Conservation (phyloP, 1,139 yeast species). For the Arxiozyma telluris region DNA sequence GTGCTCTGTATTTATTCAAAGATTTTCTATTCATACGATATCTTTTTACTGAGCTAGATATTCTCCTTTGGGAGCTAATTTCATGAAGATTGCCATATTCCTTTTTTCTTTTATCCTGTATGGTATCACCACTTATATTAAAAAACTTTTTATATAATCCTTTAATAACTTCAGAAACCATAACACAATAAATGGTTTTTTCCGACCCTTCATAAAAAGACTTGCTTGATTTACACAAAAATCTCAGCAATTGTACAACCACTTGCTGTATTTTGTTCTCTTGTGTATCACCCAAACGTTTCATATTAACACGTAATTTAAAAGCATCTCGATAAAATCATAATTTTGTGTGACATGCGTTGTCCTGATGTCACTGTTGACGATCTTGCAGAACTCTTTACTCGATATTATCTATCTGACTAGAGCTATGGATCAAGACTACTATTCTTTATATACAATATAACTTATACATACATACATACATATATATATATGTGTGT, state of each 20-base stretch:
- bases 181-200: neutral
- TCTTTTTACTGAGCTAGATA: neutral
- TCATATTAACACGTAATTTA: no score
- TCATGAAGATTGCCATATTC: constrained; percentile 3
- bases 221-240: no score
- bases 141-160: neutral
- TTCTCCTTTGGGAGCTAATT: neutral
- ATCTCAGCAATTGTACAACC: neutral
- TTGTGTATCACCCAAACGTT: neutral
- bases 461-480: no score
- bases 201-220: neutral
- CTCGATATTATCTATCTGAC: no score
- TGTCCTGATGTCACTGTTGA: neutral
- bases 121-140: neutral
- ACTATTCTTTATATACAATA: no score
- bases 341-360: neutral
- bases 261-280: no score
- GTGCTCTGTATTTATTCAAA: neutral
- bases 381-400: neutral
- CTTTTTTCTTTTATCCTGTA: neutral
- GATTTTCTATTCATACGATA: neutral
- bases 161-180: neutral
- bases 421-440: no score
- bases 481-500: no score
- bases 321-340: no score